These are phyloP conservation scores for Cicer bijugum DNA, from an alignment of 306 rosid species.

Conservation along the genomic window DNA sequence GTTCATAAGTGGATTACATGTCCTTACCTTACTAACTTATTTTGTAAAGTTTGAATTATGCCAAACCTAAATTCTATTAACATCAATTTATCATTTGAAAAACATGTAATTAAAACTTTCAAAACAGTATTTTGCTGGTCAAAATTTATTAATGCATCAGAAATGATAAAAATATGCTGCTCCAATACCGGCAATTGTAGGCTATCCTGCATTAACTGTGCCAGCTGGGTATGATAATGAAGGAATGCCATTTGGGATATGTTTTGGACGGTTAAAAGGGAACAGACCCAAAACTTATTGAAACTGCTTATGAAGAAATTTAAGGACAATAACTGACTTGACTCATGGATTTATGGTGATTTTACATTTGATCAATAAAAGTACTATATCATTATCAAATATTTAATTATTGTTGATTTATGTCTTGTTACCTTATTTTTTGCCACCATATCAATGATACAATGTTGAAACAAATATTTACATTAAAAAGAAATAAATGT, in stretches of 20 bases:
- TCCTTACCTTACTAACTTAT: no score
- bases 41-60: no score
- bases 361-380: neutral
- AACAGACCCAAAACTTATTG: constrained; percentile 50
- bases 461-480: neutral
- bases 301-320: constrained; percentile 54
- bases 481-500: no score
- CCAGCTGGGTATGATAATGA: constrained; percentile 53
- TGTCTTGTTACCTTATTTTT: neutral
- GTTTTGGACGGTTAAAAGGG: constrained; percentile 57
- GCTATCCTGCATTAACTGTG: constrained; percentile 58
- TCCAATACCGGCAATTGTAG: constrained; percentile 52
- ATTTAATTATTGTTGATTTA: neutral
- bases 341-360: neutral
- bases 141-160: constrained; percentile 50
- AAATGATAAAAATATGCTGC: constrained; percentile 44
- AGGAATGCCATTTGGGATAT: constrained; percentile 56
- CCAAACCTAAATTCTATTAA: no score
- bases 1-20: no score
- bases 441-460: neutral
- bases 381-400: neutral
- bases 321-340: neutral
- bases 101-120: neutral
- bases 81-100: neutral
- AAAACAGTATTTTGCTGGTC: constrained; percentile 41